Evolutionary conservation across 2,329 filamentous ascomycete genomes (phyloP).

Genomic region (Botrytis galanthina): DNA sequence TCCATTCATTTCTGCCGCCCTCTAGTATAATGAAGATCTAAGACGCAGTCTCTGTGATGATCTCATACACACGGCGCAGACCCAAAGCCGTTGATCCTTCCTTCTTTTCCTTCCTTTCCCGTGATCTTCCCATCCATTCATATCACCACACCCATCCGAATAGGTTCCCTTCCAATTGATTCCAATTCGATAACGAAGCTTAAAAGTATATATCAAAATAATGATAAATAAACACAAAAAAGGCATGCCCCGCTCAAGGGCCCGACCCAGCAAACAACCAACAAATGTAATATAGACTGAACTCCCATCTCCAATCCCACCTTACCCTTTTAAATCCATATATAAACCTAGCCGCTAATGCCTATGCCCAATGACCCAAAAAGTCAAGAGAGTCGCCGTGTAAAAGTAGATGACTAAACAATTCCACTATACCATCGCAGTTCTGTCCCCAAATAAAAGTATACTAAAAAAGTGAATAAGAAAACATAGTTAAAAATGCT

Average conservation of each 20-base stretch:
- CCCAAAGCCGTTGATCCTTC: conserved; percentile 4
- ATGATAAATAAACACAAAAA: conserved; percentile 3
- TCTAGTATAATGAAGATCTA: background rate
- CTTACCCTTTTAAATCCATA: conserved; percentile 17
- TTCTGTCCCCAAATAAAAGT: conserved; percentile 14
- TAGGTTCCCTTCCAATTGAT: conserved; percentile 6
- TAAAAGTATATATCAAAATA: background rate
- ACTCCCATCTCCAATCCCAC: conserved; percentile 14
- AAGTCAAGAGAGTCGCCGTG: conserved; percentile 9
- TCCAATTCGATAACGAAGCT: background rate
- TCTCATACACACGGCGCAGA: background rate
- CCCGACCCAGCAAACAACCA: conserved; percentile 4
- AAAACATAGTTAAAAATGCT: conserved; percentile 15
- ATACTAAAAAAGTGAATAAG: conserved; percentile 12
- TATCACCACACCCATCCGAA: conserved; percentile 9
- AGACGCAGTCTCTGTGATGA: background rate
- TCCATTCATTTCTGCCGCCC: background rate
- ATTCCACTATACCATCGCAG: conserved; percentile 1
- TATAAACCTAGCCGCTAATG: conserved; percentile 16
- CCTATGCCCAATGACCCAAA: conserved; percentile 14
- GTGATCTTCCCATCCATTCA: conserved; percentile 1
- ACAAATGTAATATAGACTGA: conserved; percentile 1
- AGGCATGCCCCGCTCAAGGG: background rate
- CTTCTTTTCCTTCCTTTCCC: conserved; percentile 6
- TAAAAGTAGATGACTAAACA: conserved; percentile 2